Conservation (phyloP, 2,329 filamentous ascomycete species). For the Chrysoporthe puriensis region DNA sequence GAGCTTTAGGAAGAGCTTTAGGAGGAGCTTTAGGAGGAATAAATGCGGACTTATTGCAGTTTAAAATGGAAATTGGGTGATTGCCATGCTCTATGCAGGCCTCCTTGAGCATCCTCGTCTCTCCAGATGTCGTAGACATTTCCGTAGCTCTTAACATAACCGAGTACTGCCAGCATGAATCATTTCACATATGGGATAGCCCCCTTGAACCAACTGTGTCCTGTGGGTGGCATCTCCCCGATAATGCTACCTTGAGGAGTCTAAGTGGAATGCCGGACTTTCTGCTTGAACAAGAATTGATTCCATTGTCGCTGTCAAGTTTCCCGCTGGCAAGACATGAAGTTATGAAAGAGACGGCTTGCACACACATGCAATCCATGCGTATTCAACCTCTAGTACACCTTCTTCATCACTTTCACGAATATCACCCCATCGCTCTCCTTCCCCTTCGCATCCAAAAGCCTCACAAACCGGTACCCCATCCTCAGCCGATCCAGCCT, state of each 20-base stretch:
- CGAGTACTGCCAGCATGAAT: too few relatives aligned
- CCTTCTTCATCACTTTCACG: constrained; percentile 70
- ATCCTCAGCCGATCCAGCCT: constrained; percentile 77
- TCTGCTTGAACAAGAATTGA: too few relatives aligned
- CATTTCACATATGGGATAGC: too few relatives aligned
- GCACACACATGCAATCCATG: too few relatives aligned
- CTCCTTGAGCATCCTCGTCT: too few relatives aligned
- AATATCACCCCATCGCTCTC: constrained; percentile 71
- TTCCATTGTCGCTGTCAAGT: background rate
- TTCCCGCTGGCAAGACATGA: background rate
- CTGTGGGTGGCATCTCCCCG: too few relatives aligned
- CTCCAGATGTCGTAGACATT: too few relatives aligned
- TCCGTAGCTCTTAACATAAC: too few relatives aligned
- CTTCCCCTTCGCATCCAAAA: constrained; percentile 71
- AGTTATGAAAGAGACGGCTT: background rate
- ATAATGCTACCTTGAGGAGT: too few relatives aligned
- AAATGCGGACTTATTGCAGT: background rate
- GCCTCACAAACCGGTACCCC: constrained; percentile 77
- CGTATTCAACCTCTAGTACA: constrained; percentile 32
- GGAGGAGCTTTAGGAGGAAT: background rate
- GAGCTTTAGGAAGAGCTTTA: background rate
- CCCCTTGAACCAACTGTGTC: too few relatives aligned
- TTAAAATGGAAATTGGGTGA: background rate
- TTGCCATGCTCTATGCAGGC: too few relatives aligned
- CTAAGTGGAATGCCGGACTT: too few relatives aligned